Conservation (phyloP, 2,329 filamentous ascomycete genomes). For the Dryadomyces sulphureus region DNA sequence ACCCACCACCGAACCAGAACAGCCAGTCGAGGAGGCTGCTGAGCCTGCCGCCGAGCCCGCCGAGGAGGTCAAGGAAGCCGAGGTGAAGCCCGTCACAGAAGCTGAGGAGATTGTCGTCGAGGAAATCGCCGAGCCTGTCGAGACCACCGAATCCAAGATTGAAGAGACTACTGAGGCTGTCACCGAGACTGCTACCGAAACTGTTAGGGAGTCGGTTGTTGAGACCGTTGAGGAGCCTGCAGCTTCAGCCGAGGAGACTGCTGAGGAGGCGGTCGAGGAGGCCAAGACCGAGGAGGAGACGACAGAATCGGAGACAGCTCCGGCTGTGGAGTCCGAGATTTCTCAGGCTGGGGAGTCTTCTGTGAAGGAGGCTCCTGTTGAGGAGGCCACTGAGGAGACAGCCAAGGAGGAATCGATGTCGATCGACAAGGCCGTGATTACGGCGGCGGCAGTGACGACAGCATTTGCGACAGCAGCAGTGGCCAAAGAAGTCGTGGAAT, state of each 20-base stretch:
- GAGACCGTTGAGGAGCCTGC: slow-evolving; percentile 1
- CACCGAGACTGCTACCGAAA: slow-evolving; percentile 2
- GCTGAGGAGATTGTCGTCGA: neutral
- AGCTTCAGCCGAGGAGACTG: too few relatives aligned
- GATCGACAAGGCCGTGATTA: neutral
- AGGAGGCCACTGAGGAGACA: neutral
- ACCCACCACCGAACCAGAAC: neutral
- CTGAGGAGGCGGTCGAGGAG: neutral
- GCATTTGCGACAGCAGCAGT: neutral
- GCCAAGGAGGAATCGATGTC: too few relatives aligned
- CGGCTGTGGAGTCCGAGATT: neutral
- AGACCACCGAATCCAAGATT: neutral
- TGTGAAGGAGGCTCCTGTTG: neutral
- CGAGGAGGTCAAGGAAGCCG: too few relatives aligned
- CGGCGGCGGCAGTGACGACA: neutral
- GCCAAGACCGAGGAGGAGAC: neutral
- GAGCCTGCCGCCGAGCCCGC: too few relatives aligned
- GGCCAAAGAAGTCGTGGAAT: neutral
- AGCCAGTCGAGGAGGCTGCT: too few relatives aligned
- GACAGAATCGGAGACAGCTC: neutral
- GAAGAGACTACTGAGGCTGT: slow-evolving; percentile 5
- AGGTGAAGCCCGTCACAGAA: neutral
- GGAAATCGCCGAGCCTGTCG: neutral
- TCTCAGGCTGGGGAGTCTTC: neutral
- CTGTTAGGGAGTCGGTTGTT: slow-evolving; percentile 4